Base-by-base conservation (phyloP, 2,329 filamentous ascomycete species). In the Fusarium brachygibbosum region DNA sequence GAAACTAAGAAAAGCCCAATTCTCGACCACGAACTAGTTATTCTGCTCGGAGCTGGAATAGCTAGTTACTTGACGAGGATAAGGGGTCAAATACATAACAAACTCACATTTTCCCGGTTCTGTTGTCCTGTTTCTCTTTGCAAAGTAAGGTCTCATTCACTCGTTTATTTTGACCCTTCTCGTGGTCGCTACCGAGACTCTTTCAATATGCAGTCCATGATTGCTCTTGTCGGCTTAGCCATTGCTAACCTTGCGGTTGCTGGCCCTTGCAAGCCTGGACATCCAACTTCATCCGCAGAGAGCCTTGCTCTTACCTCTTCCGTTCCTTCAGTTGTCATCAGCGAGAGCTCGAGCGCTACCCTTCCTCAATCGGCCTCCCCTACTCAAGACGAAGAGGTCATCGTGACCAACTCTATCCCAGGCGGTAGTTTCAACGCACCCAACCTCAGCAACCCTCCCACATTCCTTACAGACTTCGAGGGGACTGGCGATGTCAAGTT, bases 81-180 rank as follows among this genome's bases (percentile, higher is more conserved):
- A 19, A 49, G 14, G 51, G 41, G 42, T 7, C 25, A 9, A 21
- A 0, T 60, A n/a, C 40, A 45, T 59, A 45, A 32, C 13, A 28
- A 40, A 7, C 0, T 6, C 2, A 1, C 1, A 0, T 19, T 3
- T 19, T 17, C 29, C 7, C 23, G 1, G 12, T 29, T n/a, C 13
- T 5, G 7, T 40, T 14, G 4, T 19, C 21, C 13, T 13, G 23
- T 14, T 40, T 40, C 1, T 10, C 9, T 13, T 1, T 0, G 2
- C 0, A 2, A 14, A 29, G 16, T 2, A 19, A 49, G 21, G 52
- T 48, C 57, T 50, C 14, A 25, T 58, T 37, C 53, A 32, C 0
- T 60, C 35, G 17, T 49, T 58, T 23, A 21, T 11, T 31, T 9
- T 25, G 8, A n/a, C 41, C 29, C 17, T 23, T 34, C 13, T 46